A percentile compares a stretch with the other conserved stretches of the same genome.
These are phyloP conservation scores for Chrysanthemum makinoi DNA, from an alignment of 129 eudicot genomes.

Conservation along the genomic window DNA sequence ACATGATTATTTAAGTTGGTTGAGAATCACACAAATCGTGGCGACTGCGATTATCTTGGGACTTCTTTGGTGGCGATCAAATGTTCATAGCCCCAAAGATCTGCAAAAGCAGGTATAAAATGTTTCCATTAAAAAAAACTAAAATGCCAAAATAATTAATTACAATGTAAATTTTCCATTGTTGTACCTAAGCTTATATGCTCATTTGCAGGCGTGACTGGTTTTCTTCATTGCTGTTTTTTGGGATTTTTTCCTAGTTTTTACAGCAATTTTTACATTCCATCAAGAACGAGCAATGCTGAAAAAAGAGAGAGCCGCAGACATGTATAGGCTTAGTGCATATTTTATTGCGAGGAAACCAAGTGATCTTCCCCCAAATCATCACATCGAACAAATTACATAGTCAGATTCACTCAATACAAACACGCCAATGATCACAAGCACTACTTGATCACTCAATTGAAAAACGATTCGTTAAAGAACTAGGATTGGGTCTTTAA, in stretches of 20 bases:
- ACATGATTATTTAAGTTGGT: constrained; percentile 94
- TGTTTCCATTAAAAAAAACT: neutral
- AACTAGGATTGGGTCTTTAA: no score
- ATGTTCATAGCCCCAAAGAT: constrained; percentile 46
- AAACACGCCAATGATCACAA: no score
- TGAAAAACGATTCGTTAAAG: no score
- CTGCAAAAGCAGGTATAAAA: constrained; percentile 76
- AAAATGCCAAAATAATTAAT: neutral
- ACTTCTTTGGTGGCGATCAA: constrained; percentile 95
- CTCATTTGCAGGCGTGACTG: constrained; percentile 73
- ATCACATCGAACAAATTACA: no score
- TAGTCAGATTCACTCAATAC: no score
- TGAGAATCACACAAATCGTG: constrained; percentile 86
- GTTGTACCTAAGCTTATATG: neutral
- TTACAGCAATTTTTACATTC: constrained; percentile 93
- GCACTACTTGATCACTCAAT: no score
- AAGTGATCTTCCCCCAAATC: constrained; percentile 96
- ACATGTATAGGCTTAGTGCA: constrained; percentile 93
- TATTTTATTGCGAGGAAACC: constrained; percentile 91
- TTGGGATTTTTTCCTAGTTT: constrained; percentile 98
- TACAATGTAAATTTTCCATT: neutral
- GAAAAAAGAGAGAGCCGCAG: constrained; percentile 88
- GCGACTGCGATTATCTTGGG: constrained; percentile 80
- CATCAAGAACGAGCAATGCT: constrained; percentile 99
- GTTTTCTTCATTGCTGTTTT: constrained; percentile 92